Evolutionary conservation across 139 green algal genomes (phyloP), one percentile per base, ranked within the genome.

Genomic region (Closterium sp.): DNA sequence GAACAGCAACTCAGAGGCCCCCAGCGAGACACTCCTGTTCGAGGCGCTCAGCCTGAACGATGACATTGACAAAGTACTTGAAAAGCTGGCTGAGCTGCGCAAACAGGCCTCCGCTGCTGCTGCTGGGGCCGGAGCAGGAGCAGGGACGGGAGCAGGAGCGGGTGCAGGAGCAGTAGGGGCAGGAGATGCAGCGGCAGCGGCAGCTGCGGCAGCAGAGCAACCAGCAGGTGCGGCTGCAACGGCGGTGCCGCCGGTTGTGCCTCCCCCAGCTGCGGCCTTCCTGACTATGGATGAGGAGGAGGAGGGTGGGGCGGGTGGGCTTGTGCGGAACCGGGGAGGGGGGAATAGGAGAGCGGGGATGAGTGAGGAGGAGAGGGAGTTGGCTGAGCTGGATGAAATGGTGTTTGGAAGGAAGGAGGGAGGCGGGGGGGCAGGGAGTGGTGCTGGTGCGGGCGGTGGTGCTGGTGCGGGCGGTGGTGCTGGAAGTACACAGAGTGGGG

Each of bases 1-100:
- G 85, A 31, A 30, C 28, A 31, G 28, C 85, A 29, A 28, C 85
- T 27, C 62, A 79, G 62, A 79, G 62, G 62, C 62, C 0, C 62
- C 62, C 62, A 79, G 62, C 62, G 85, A 87, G 28, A 87, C 85
- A 27, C 85, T 87, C 21, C 28, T 87, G n/a, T 87, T 87, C 2
- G 85, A 87, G 85, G 85, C 85, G 7, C 85, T 87, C 21, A 87
- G 85, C 85, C n/a, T 87, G 5, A 87, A 87, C n/a, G 85, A 87
- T 27, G 85, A 87, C 28, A 29, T 87, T 0, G 85, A 87, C 22
- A 87, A 87, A 11, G 85, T 87, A 7, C n/a, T 87, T 3, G n/a
- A 30, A 4, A 87, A 31, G 28, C 85, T 87, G 5, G 85, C n/a
- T 24, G 85, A 87, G n/a, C n/a, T 87, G 0, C 62, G 62, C 62